phyloP scores from a whole-genome alignment of 75 land plant species.

The Larix kaempferi region DNA sequence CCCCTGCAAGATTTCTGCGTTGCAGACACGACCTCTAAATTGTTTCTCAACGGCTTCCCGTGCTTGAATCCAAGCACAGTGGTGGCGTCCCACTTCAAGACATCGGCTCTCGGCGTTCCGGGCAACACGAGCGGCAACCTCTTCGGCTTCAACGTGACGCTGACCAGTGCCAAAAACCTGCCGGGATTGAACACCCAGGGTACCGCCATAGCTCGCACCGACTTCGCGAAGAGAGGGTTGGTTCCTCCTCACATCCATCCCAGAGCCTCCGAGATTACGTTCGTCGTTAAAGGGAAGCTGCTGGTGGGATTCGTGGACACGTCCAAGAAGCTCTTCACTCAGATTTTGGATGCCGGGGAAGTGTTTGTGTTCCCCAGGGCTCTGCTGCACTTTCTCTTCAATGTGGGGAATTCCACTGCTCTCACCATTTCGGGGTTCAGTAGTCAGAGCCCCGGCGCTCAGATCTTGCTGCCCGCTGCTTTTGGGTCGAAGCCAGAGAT shows the following conservation, averaged over 20 bases:
- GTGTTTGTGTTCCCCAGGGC: slow-evolving; percentile 40
- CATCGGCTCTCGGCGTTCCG: slow-evolving; percentile 17
- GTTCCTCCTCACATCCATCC: slow-evolving; percentile 47
- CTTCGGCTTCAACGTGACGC: slow-evolving; percentile 21
- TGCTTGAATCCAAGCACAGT: slow-evolving; percentile 34
- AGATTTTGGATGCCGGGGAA: slow-evolving; percentile 25
- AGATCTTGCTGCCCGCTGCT: slow-evolving; percentile 8
- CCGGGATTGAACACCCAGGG: slow-evolving; percentile 50
- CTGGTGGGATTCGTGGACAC: slow-evolving; percentile 37
- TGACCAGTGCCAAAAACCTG: slow-evolving; percentile 16
- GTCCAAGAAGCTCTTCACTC: slow-evolving; percentile 18
- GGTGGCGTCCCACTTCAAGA: slow-evolving; percentile 17
- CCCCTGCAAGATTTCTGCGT: slow-evolving; percentile 66
- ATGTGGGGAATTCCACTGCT: slow-evolving; percentile 12
- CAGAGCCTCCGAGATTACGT: slow-evolving; percentile 23
- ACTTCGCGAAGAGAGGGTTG: slow-evolving; percentile 26
- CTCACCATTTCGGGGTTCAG: slow-evolving; percentile 19
- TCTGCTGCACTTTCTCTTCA: slow-evolving; percentile 38
- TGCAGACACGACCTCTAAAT: slow-evolving; percentile 19
- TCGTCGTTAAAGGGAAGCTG: slow-evolving; percentile 17
- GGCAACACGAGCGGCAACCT: slow-evolving; percentile 24
- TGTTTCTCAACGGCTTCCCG: slow-evolving; percentile 44
- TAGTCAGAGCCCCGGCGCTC: slow-evolving; percentile 33
- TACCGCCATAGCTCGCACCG: slow-evolving; percentile 27
- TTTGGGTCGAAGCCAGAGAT: slow-evolving; percentile 23